Evolutionary conservation across 768 basidiomycete genomes (phyloP), one percentile per base, ranked within the genome.

Genomic region (Auriculariales sp.): DNA sequence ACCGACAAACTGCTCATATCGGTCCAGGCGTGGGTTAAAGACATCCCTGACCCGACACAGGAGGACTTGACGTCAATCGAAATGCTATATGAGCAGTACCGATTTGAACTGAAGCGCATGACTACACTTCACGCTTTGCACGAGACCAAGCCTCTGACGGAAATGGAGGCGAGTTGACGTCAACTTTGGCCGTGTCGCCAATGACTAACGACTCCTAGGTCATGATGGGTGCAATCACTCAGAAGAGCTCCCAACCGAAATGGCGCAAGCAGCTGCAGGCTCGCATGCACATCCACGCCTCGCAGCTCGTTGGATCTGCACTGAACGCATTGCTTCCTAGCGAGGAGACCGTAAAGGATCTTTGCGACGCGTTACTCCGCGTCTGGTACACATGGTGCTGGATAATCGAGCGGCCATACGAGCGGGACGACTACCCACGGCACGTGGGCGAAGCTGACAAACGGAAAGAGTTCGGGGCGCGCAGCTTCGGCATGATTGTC

Each of bases 191-290:
- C n/a, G n/a, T n/a, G n/a, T n/a, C n/a, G n/a, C n/a, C n/a, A n/a
- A n/a, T n/a, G n/a, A n/a, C n/a, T n/a, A n/a, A n/a, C n/a, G n/a
- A n/a, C n/a, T n/a, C n/a, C n/a, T n/a, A n/a, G 56, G 70, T 87
- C 22, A 79, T 86, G 1, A 63, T 79, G 28, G 85, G 84, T 17
- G 78, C 80, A 0, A 90, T 90, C 50, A 63, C 86, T 39, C 81
- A 77, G 1, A 78, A 78, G 52, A 84, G 80, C 57, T 64, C 74
- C 1, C 77, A 86, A 54, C 71, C 69, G 51, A 64, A 78, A 29
- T 80, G 73, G 70, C 68, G 83, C 51, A 70, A 61, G 27, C 74
- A 76, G 53, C 70, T 81, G 25, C 70, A 73, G 49, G 69, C 78
- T 48, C 69, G 78, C 10, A 83, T 87, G 81, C 68, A 68, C 31